Evolutionary conservation across 768 basidiomycete genomes (phyloP).

Genomic region (Trametes sanguinea): DNA sequence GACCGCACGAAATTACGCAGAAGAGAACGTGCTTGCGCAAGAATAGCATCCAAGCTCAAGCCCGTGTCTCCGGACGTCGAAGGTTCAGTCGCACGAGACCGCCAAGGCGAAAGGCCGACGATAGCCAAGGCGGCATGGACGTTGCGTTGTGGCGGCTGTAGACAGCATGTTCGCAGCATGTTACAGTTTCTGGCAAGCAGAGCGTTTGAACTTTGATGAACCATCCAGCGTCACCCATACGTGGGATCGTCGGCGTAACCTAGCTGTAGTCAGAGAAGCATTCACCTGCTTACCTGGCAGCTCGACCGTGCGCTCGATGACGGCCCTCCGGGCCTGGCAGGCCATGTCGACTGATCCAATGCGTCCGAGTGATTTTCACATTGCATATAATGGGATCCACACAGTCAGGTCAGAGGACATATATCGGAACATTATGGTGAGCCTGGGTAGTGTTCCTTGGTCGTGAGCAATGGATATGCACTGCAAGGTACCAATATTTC

Average conservation of each 20-base stretch:
- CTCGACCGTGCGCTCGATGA: not conserved
- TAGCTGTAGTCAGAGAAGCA: conserved; percentile 16
- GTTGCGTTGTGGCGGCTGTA: not conserved
- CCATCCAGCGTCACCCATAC: not conserved
- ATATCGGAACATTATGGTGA: conserved; percentile 8
- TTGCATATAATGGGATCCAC: conserved; percentile 1
- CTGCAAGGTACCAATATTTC: not conserved
- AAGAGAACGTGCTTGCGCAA: not conserved
- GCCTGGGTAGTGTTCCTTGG: not conserved
- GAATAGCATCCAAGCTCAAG: not conserved
- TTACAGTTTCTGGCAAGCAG: conserved; percentile 9
- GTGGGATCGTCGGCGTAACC: conserved; percentile 21
- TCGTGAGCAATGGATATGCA: not conserved
- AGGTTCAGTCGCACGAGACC: conserved; percentile 13
- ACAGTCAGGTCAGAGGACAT: conserved; percentile 3
- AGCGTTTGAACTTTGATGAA: conserved; percentile 2
- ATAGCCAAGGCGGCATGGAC: not conserved
- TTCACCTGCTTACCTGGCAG: not conserved
- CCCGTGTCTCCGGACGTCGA: not conserved
- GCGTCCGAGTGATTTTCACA: not conserved
- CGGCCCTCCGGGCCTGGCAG: conserved; percentile 14
- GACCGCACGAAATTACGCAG: not conserved
- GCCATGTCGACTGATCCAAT: conserved; percentile 1
- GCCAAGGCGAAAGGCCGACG: conserved; percentile 5
- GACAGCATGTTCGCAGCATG: conserved; percentile 9